Evolutionary conservation across 139 green algal genomes (phyloP).

Genomic region (Nannochloris sp.): DNA sequence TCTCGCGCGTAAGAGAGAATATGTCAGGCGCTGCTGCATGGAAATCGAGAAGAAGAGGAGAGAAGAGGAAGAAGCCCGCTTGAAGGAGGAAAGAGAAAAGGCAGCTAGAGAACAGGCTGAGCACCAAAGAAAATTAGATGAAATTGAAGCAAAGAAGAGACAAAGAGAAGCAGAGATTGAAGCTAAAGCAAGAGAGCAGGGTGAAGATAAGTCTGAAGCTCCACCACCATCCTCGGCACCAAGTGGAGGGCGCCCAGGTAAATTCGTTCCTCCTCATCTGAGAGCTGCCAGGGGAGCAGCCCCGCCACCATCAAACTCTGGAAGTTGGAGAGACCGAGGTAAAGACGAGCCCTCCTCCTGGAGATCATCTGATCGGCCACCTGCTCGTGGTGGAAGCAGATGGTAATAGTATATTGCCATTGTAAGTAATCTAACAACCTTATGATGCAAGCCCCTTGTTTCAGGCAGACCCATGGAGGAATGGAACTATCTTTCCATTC

Average conservation of each 20-base stretch:
- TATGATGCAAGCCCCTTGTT: too few relatives aligned
- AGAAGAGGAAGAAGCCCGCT: constrained; percentile 25
- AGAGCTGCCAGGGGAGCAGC: not conserved
- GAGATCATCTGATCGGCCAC: too few relatives aligned
- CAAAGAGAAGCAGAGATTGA: constrained; percentile 31
- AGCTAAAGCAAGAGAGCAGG: constrained; percentile 22
- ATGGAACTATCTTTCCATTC: too few relatives aligned
- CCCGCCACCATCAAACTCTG: not conserved
- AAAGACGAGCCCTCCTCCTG: not conserved
- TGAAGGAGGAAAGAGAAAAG: constrained; percentile 20
- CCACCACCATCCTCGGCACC: not conserved
- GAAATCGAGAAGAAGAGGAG: constrained; percentile 39
- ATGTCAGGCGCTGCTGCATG: constrained; percentile 54
- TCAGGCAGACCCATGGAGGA: too few relatives aligned
- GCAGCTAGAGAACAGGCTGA: constrained; percentile 16
- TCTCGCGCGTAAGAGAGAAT: constrained; percentile 60
- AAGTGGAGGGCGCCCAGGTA: not conserved
- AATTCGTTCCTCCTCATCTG: constrained; percentile 10
- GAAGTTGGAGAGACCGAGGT: not conserved
- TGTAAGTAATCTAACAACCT: too few relatives aligned
- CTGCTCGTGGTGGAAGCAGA: too few relatives aligned
- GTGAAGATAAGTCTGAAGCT: constrained; percentile 10
- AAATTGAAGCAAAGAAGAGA: constrained; percentile 21
- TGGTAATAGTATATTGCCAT: too few relatives aligned
- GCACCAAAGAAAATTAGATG: constrained; percentile 26